Evolutionary conservation across 2,329 filamentous ascomycete genomes (phyloP).

Genomic region (Arachnomyces sp.): DNA sequence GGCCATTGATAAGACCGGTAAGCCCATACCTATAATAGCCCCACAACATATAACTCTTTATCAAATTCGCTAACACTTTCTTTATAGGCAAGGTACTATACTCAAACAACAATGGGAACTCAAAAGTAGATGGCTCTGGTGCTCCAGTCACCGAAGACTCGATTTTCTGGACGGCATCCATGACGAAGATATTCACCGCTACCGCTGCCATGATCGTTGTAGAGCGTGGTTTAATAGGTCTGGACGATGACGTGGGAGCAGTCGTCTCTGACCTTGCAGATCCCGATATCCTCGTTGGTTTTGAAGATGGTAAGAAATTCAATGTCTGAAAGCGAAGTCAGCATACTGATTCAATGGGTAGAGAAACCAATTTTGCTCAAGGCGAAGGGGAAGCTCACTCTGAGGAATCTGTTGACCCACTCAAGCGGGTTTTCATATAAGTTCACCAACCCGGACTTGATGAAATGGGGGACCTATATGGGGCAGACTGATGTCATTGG

Average conservation of each 20-base stretch:
- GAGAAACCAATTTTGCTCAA: conserved; percentile 3
- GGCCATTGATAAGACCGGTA: too few relatives aligned
- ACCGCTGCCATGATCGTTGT: conserved; percentile 8
- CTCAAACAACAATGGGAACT: conserved; percentile 2
- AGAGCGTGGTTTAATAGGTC: conserved; percentile 8
- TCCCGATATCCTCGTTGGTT: conserved; percentile 5
- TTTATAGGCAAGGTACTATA: neutral
- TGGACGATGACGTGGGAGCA: conserved; percentile 9
- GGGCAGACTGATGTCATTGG: neutral
- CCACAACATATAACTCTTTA: too few relatives aligned
- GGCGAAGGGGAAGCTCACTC: conserved; percentile 6
- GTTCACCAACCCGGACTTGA: neutral
- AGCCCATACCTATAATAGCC: too few relatives aligned
- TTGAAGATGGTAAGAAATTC: conserved; percentile 4
- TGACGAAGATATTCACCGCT: conserved; percentile 10
- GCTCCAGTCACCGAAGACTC: conserved; percentile 11
- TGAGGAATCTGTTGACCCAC: conserved; percentile 7
- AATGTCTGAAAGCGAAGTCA: too few relatives aligned
- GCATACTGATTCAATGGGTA: neutral
- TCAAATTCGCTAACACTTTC: too few relatives aligned
- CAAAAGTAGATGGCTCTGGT: neutral
- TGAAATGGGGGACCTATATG: neutral
- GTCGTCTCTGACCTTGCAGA: conserved; percentile 7
- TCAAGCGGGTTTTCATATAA: conserved; percentile 8
- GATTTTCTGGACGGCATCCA: conserved; percentile 18